Evolutionary conservation across 2,329 filamentous ascomycete genomes (phyloP).

Genomic region (Stagonosporopsis tanaceti): DNA sequence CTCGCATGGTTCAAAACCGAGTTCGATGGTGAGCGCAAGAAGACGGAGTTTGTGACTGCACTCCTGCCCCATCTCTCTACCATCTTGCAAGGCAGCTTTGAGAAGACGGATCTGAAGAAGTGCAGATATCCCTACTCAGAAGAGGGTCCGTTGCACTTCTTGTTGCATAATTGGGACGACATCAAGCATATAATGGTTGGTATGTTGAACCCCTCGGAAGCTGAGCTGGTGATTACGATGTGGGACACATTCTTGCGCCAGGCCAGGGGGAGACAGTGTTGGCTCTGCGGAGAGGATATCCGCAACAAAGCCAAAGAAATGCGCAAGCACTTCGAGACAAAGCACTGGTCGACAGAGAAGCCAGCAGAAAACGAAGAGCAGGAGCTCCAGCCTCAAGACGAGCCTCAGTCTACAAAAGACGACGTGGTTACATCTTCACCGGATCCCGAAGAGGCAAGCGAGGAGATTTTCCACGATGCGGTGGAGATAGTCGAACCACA

Average conservation of each 20-base stretch:
- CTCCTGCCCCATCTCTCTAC: slow-evolving; percentile 12
- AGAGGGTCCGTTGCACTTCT: slow-evolving; percentile 11
- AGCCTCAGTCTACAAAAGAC: too few species aligned
- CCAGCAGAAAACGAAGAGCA: neutral
- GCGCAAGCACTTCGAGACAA: slow-evolving; percentile 20
- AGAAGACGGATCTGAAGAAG: neutral
- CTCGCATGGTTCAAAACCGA: slow-evolving; percentile 29
- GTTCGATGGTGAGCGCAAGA: slow-evolving; percentile 15
- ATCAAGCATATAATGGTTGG: slow-evolving; percentile 22
- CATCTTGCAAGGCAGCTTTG: slow-evolving; percentile 23
- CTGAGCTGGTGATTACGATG: slow-evolving; percentile 6
- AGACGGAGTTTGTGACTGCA: slow-evolving; percentile 11
- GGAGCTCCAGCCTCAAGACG: neutral
- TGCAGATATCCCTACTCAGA: neutral
- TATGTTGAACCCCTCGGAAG: slow-evolving; percentile 12
- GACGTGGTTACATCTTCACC: neutral
- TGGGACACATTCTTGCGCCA: slow-evolving; percentile 21
- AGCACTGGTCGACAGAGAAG: slow-evolving; percentile 21
- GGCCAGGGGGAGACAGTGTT: slow-evolving; percentile 17
- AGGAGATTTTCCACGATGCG: neutral
- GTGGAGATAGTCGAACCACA: neutral
- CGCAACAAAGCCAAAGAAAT: slow-evolving; percentile 13
- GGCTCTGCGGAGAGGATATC: slow-evolving; percentile 18
- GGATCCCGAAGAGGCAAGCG: neutral
- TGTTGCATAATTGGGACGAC: slow-evolving; percentile 24